Percentiles rank a stretch among this genome's conserved stretches.
These are phyloP conservation scores for Glycine tomentella DNA, from an alignment of 306 rosid species.

Conservation along the genomic window DNA sequence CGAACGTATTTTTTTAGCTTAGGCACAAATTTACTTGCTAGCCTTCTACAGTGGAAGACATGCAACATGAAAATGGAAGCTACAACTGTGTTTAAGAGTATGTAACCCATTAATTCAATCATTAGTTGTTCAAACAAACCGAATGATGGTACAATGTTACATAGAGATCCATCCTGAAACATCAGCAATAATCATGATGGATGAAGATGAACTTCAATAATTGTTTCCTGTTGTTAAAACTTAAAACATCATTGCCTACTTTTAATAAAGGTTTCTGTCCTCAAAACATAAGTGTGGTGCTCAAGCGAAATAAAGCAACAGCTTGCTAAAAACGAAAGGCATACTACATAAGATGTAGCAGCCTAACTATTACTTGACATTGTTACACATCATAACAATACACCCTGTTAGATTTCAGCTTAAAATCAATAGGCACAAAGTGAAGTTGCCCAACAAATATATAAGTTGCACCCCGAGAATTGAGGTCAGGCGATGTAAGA, in stretches of 20 bases:
- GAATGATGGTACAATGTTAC: not conserved
- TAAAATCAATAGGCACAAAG: too few relatives aligned
- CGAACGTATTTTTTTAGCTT: too few relatives aligned
- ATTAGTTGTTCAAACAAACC: conserved; percentile 36
- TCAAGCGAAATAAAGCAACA: conserved; percentile 27
- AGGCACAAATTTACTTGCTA: not conserved
- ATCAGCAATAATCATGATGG: conserved; percentile 26
- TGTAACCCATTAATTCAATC: conserved; percentile 24
- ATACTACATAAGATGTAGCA: conserved; percentile 38
- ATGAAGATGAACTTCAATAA: conserved; percentile 31
- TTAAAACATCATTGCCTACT: conserved; percentile 14
- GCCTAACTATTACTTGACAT: conserved; percentile 5
- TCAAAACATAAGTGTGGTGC: conserved; percentile 37
- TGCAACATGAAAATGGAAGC: too few relatives aligned
- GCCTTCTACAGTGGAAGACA: too few relatives aligned
- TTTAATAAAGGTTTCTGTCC: conserved; percentile 26
- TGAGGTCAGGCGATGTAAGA: too few relatives aligned
- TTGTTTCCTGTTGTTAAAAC: conserved; percentile 10
- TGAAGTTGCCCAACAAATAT: too few relatives aligned
- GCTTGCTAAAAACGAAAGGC: conserved; percentile 21
- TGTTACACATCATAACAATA: not conserved
- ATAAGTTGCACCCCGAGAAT: too few relatives aligned
- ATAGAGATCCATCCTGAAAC: conserved; percentile 20
- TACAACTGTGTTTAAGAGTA: not conserved
- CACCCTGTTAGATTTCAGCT: not conserved